These are phyloP conservation scores for Rhizopus sp. DNA, from an alignment of 371 early-diverging fungal genomes.

Conservation along the genomic window DNA sequence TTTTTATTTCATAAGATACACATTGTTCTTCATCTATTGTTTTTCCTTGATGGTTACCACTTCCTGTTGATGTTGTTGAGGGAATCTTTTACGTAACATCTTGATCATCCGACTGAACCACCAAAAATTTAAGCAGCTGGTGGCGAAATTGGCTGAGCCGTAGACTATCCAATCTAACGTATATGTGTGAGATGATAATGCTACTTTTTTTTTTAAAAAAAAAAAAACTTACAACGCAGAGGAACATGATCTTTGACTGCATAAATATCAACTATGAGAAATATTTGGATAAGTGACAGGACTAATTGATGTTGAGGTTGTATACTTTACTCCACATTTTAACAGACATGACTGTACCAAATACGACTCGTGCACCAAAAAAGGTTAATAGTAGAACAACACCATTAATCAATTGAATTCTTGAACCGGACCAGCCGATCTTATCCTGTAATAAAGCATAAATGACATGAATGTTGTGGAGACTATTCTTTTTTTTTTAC, in stretches of 20 bases:
- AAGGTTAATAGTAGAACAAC: constrained; percentile 71
- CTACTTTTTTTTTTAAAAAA: neutral
- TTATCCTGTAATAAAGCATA: constrained; percentile 61
- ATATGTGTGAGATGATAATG: neutral
- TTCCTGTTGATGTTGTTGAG: constrained; percentile 2
- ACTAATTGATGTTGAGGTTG: neutral
- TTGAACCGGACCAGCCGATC: constrained; percentile 75
- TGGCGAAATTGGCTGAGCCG: constrained; percentile 60
- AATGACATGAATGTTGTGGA: neutral
- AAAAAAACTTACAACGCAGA: constrained; percentile 40
- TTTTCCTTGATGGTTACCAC: too few species aligned
- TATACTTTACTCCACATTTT: constrained; percentile 56
- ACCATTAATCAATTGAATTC: constrained; percentile 81
- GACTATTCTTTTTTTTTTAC: constrained; percentile 27
- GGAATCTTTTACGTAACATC: constrained; percentile 49
- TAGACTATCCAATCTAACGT: constrained; percentile 56
- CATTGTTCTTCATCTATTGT: too few species aligned
- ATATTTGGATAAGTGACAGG: neutral
- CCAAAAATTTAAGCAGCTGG: constrained; percentile 73
- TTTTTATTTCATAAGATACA: too few species aligned
- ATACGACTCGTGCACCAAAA: constrained; percentile 77
- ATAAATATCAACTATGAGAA: constrained; percentile 34
- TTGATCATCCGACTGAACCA: constrained; percentile 82
- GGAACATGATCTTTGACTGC: constrained; percentile 65
- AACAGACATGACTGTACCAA: constrained; percentile 76